These are phyloP conservation scores for Cordyceps cicadae DNA, from an alignment of 2,329 filamentous ascomycete genomes.

Conservation along the genomic window DNA sequence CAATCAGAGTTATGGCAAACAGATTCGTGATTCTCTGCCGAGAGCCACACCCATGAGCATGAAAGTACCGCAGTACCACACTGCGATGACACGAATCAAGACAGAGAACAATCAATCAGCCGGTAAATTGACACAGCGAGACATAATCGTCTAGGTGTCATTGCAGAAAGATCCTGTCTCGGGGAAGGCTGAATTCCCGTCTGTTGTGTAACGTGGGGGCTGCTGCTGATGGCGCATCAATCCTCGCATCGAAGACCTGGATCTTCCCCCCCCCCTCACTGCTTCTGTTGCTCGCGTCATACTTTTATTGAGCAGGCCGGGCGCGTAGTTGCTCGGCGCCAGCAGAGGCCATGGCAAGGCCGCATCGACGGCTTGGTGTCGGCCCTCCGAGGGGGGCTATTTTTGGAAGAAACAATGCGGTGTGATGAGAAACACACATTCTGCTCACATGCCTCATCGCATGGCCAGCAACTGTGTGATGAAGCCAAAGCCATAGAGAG, in stretches of 20 bases:
- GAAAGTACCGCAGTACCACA: neutral
- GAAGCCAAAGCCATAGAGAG: neutral
- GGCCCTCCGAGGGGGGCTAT: neutral
- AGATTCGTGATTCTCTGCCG: neutral
- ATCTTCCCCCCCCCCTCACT: neutral
- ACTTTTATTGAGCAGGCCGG: neutral
- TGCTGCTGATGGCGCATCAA: neutral
- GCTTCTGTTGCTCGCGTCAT: neutral
- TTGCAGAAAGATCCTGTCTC: neutral
- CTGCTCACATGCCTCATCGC: neutral
- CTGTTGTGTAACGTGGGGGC: neutral
- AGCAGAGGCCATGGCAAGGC: neutral
- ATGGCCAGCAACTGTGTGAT: neutral
- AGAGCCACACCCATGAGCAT: neutral
- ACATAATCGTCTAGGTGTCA: neutral
- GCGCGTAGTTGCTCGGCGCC: neutral
- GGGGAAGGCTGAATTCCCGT: neutral
- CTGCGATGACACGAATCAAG: neutral
- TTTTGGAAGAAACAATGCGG: neutral
- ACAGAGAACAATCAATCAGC: neutral
- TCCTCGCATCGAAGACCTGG: neutral
- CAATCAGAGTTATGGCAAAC: neutral
- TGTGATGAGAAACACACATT: neutral
- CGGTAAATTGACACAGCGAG: neutral
- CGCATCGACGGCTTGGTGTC: neutral